Percentiles rank a stretch among this genome's conserved stretches.
These are phyloP conservation scores for Calophaca sinica DNA, from an alignment of 306 rosid species.

Conservation along the genomic window DNA sequence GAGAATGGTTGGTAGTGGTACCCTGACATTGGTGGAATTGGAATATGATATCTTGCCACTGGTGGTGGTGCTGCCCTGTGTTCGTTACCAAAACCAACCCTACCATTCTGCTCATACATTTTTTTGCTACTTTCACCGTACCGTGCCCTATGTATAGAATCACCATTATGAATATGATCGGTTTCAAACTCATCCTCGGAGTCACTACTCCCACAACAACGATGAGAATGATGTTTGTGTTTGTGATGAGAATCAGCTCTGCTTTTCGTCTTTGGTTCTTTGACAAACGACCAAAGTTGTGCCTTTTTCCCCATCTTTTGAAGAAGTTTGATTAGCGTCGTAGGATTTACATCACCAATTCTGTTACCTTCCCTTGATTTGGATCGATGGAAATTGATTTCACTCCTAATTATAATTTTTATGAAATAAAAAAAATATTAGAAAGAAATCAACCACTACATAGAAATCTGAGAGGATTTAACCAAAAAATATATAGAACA, in stretches of 20 bases:
- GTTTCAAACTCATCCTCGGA: background rate
- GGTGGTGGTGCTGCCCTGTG: no score
- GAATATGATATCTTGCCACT: no score
- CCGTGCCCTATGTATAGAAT: background rate
- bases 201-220: constrained; percentile 9
- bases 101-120: background rate
- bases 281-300: constrained; percentile 37
- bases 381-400: constrained; percentile 37
- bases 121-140: background rate
- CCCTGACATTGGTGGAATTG: no score
- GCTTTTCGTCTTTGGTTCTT: constrained; percentile 5
- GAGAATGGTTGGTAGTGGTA: no score
- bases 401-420: constrained; percentile 31
- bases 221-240: background rate
- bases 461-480: background rate
- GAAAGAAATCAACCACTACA: background rate
- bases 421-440: background rate
- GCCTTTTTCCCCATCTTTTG: constrained; percentile 43
- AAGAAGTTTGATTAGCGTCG: constrained; percentile 28
- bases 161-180: background rate
- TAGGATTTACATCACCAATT: constrained; percentile 33
- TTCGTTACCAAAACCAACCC: constrained; percentile 3
- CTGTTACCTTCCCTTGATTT: constrained; percentile 38
- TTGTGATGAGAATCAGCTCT: background rate
- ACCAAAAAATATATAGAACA: no score